Evolutionary conservation across 2,329 filamentous ascomycete genomes (phyloP).

Genomic region (Xylariaceae sp.): DNA sequence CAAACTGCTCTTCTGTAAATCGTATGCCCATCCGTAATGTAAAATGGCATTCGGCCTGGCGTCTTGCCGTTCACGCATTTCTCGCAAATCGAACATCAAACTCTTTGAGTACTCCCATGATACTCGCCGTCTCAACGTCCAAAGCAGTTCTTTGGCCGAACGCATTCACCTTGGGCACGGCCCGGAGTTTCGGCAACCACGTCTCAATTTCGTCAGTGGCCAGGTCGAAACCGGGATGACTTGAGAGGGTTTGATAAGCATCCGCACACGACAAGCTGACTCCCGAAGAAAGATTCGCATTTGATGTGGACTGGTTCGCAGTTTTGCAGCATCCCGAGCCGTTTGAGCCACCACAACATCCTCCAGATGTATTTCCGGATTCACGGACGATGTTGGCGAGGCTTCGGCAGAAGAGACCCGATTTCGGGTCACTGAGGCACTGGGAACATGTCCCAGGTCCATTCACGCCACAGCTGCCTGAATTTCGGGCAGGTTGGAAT

Average conservation of each 20-base stretch:
- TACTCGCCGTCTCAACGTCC: slow-evolving; percentile 76
- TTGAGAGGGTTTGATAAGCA: slow-evolving; percentile 71
- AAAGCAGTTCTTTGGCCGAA: slow-evolving; percentile 50
- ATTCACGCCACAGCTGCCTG: slow-evolving; percentile 52
- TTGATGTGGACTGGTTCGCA: slow-evolving; percentile 24
- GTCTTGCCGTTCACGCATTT: slow-evolving; percentile 24
- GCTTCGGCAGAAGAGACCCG: slow-evolving; percentile 76
- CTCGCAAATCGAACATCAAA: slow-evolving; percentile 70
- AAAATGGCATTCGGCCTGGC: slow-evolving; percentile 12
- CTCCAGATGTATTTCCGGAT: slow-evolving; percentile 33
- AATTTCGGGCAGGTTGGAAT: slow-evolving; percentile 20
- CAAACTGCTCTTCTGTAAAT: neutral
- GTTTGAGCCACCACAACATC: slow-evolving; percentile 58
- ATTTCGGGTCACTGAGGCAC: slow-evolving; percentile 70
- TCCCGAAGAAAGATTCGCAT: slow-evolving; percentile 31
- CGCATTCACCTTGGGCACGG: slow-evolving; percentile 41
- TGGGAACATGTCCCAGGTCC: slow-evolving; percentile 75
- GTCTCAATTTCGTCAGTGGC: slow-evolving; percentile 68
- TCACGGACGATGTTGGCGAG: slow-evolving; percentile 56
- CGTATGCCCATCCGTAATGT: neutral
- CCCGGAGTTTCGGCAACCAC: slow-evolving; percentile 69
- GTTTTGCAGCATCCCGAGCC: slow-evolving; percentile 60
- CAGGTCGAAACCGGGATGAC: slow-evolving; percentile 68
- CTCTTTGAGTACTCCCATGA: slow-evolving; percentile 78
- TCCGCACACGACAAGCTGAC: slow-evolving; percentile 68